Evolutionary conservation across 805 yeast genomes (phyloP).

Genomic region (Nadsonia fulvescens): DNA sequence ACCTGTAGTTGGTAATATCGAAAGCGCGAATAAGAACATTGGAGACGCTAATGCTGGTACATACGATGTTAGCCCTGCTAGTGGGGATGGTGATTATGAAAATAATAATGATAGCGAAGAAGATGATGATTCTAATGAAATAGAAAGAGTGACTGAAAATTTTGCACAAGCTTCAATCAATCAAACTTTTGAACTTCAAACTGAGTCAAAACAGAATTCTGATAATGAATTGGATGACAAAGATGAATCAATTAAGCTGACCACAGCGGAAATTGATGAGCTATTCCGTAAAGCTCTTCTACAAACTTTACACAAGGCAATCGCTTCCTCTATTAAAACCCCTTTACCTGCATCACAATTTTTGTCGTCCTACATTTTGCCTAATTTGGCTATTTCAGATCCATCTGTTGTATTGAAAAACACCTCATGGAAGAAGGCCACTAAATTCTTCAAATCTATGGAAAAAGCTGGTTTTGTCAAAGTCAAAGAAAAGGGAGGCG

Average conservation of each 20-base stretch:
- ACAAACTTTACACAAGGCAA: constrained; percentile 38
- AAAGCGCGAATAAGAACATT: constrained; percentile 6
- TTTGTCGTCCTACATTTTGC: constrained; percentile 49
- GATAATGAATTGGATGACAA: constrained; percentile 9
- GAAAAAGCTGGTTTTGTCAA: constrained; percentile 56
- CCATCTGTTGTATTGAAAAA: constrained; percentile 35
- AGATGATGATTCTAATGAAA: constrained; percentile 1
- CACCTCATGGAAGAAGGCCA: constrained; percentile 78
- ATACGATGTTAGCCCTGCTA: constrained; percentile 8
- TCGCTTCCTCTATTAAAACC: constrained; percentile 24
- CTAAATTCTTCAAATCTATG: constrained; percentile 72
- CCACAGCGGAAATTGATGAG: constrained; percentile 35
- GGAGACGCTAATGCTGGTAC: constrained; percentile 8
- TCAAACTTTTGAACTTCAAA: constrained; percentile 1
- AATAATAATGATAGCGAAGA: constrained; percentile 2
- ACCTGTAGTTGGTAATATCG: constrained; percentile 3
- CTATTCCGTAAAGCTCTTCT: constrained; percentile 54
- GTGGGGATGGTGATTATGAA: constrained; percentile 3
- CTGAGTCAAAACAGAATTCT: constrained; percentile 6
- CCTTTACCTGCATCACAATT: constrained; percentile 65
- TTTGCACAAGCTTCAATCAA: constrained; percentile 6
- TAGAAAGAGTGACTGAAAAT: constrained; percentile 2
- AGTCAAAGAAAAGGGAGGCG: constrained; percentile 75
- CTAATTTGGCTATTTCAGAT: constrained; percentile 41
- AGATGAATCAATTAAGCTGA: constrained; percentile 1